These are phyloP conservation scores for Wickerhamiella spandovensis DNA, from an alignment of 805 yeast genomes.

Conservation along the genomic window DNA sequence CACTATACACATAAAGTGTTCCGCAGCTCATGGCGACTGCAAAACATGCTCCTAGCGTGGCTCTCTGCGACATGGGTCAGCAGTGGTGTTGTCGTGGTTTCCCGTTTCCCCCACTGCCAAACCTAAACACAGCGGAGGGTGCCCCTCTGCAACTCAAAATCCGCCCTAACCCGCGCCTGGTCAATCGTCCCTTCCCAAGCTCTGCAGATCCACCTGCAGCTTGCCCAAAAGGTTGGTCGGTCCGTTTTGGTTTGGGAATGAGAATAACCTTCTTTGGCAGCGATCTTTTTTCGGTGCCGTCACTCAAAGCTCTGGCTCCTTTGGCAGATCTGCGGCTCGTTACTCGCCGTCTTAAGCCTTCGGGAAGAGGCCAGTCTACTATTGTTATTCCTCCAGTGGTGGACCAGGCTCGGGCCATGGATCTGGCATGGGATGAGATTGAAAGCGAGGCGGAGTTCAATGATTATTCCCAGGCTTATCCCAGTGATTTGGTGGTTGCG, in stretches of 20 bases:
- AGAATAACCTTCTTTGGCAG: conserved; percentile 17
- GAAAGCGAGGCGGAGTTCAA: conserved; percentile 12
- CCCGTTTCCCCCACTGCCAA: too few species aligned
- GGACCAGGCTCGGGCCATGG: conserved; percentile 7
- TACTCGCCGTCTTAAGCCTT: conserved; percentile 13
- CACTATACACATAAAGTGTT: conserved; percentile 61
- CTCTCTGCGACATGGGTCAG: conserved; percentile 10
- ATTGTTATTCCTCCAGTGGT: conserved; percentile 13
- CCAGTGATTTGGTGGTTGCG: conserved; percentile 56
- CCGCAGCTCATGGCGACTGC: conserved; percentile 31
- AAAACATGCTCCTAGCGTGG: conserved; percentile 17
- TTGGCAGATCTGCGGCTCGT: background rate
- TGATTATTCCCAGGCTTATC: background rate
- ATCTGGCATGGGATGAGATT: conserved; percentile 10
- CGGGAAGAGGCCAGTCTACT: conserved; percentile 16
- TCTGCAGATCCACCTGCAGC: too few species aligned
- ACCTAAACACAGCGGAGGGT: too few species aligned
- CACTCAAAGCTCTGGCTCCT: background rate
- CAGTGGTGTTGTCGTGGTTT: background rate
- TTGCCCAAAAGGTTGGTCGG: too few species aligned
- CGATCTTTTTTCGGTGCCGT: conserved; percentile 10
- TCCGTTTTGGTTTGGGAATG: too few species aligned
- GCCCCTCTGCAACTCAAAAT: too few species aligned
- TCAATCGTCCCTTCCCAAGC: too few species aligned
- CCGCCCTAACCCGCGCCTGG: too few species aligned